A percentile compares a stretch with the other conserved stretches of the same genome.
phyloP scores from a whole-genome alignment of 2,329 filamentous ascomycete species.

The Verticillium longisporum region DNA sequence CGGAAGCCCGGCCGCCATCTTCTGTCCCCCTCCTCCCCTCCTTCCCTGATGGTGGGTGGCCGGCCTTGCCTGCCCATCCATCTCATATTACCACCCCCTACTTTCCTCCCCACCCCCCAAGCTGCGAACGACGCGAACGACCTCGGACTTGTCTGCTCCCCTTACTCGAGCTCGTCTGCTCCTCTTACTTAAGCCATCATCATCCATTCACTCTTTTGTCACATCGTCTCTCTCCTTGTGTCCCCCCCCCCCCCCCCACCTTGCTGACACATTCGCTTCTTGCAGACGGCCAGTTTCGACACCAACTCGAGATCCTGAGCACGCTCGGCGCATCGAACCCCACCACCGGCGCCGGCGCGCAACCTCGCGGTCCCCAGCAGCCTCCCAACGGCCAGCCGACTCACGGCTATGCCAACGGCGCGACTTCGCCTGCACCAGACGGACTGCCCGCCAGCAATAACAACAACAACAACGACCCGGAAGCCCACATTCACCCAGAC shows the following conservation, averaged over 20 bases:
- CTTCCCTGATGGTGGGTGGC: not conserved
- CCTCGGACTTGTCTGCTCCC: too few relatives aligned
- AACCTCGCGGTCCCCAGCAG: slow-evolving; percentile 16
- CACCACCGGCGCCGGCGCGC: slow-evolving; percentile 19
- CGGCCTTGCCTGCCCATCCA: not conserved
- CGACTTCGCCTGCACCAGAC: slow-evolving; percentile 27
- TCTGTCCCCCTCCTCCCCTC: not conserved
- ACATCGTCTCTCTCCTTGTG: not conserved
- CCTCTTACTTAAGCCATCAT: not conserved
- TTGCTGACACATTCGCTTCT: not conserved
- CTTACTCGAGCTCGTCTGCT: not conserved
- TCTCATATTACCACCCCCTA: not conserved
- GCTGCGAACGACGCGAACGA: too few relatives aligned
- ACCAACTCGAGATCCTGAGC: slow-evolving; percentile 36
- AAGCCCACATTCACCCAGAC: slow-evolving; percentile 42
- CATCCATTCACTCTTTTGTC: not conserved
- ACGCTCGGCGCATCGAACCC: slow-evolving; percentile 25
- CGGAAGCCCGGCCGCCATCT: not conserved
- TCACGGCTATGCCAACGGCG: slow-evolving; percentile 36
- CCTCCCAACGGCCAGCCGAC: slow-evolving; percentile 23
- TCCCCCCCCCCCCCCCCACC: not conserved
- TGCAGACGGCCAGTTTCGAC: slow-evolving; percentile 26
- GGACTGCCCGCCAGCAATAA: slow-evolving; percentile 21
- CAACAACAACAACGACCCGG: slow-evolving; percentile 22
- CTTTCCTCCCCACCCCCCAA: not conserved